A percentile compares a stretch with the other conserved stretches of the same genome.
Conservation (phyloP, 371 early-diverging fungal species). For the Sporodiniella umbellata region DNA sequence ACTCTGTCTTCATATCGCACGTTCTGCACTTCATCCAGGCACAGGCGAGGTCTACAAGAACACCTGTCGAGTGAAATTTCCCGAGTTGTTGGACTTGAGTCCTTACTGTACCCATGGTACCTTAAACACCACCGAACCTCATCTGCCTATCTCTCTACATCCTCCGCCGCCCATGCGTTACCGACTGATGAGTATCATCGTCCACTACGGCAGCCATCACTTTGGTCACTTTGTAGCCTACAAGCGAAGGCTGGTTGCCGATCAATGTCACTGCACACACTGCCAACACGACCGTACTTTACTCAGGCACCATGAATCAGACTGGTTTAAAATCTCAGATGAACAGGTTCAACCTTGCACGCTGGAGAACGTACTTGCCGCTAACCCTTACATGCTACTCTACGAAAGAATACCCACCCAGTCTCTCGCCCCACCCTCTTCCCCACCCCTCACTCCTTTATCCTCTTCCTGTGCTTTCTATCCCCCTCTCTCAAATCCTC, state of each 20-base stretch:
- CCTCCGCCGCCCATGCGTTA: slow-evolving; percentile 31
- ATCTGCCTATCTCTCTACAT: slow-evolving; percentile 31
- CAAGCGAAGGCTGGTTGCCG: slow-evolving; percentile 50
- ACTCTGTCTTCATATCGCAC: slow-evolving; percentile 77
- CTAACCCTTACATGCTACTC: slow-evolving; percentile 83
- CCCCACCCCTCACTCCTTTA: not conserved
- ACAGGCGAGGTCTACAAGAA: slow-evolving; percentile 73
- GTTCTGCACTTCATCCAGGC: slow-evolving; percentile 62
- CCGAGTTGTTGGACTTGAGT: slow-evolving; percentile 67
- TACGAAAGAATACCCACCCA: slow-evolving; percentile 53
- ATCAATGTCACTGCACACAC: slow-evolving; percentile 17
- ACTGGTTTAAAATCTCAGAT: slow-evolving; percentile 74
- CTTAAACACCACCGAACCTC: slow-evolving; percentile 42
- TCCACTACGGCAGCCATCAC: slow-evolving; percentile 84
- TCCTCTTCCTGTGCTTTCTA: not conserved
- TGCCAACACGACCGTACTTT: slow-evolving; percentile 6
- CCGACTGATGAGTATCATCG: slow-evolving; percentile 70
- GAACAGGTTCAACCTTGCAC: slow-evolving; percentile 67
- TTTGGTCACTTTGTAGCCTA: slow-evolving; percentile 88
- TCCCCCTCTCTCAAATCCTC: not conserved
- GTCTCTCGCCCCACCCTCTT: not conserved
- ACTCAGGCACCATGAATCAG: slow-evolving; percentile 10
- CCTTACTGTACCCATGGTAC: slow-evolving; percentile 63
- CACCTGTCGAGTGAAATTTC: slow-evolving; percentile 67
- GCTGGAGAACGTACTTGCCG: slow-evolving; percentile 54